Evolutionary conservation across 108 stramenopile genomes (phyloP).

Genomic region (Halocafeteria seosinensis): DNA sequence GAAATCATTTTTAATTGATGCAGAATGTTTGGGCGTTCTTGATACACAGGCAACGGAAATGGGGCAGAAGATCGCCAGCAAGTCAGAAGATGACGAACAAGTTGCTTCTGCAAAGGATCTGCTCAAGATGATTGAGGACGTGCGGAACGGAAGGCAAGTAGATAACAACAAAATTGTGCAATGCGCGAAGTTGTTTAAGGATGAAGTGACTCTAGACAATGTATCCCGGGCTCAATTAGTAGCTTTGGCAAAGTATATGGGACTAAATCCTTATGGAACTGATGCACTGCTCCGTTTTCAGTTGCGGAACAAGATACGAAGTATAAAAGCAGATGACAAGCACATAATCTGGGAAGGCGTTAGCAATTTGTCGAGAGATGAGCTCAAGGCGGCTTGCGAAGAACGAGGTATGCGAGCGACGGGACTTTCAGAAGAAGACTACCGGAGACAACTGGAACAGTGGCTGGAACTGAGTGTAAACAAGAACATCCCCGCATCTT

Average conservation of each 20-base stretch:
- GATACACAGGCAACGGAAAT: conserved; percentile 6
- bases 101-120: no score
- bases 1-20: no score
- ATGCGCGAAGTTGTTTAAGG: conserved; percentile 66
- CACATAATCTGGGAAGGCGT: conserved; percentile 93
- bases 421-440: conserved; percentile 34
- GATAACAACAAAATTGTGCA: conserved; percentile 61
- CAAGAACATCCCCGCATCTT: conserved; percentile 74
- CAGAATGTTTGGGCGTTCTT: background rate
- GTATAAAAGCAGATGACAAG: conserved; percentile 77
- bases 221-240: conserved; percentile 86
- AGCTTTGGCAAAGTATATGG: conserved; percentile 85
- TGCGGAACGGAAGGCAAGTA: conserved; percentile 55
- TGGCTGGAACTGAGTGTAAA: conserved; percentile 82
- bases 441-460: conserved; percentile 29
- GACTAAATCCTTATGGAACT: conserved; percentile 70
- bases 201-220: conserved; percentile 91
- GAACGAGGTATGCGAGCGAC: conserved; percentile 82
- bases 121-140: conserved; percentile 70
- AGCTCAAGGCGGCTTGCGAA: conserved; percentile 79
- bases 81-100: no score
- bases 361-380: conserved; percentile 78
- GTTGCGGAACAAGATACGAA: conserved; percentile 64
- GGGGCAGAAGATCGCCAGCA: conserved; percentile 29
- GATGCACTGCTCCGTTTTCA: conserved; percentile 80